Conservation (phyloP, 495 filamentous ascomycete species). For the Durotheca rogersii region DNA sequence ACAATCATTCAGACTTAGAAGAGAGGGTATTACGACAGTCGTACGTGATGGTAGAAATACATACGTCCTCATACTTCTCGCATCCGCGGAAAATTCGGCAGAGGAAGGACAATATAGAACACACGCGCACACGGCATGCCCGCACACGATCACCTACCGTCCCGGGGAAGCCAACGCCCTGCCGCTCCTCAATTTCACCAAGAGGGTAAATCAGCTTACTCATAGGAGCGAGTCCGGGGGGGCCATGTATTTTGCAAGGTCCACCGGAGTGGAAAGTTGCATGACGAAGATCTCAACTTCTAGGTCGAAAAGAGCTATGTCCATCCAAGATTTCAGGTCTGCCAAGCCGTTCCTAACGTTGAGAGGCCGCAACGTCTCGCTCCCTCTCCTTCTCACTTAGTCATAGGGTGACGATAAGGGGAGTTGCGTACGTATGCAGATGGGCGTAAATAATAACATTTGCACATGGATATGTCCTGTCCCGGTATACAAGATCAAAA, state of each 20-base stretch:
- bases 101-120: constrained; percentile 17
- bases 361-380: background rate
- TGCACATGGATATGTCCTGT: too few relatives aligned
- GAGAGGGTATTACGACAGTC: constrained; percentile 16
- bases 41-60: constrained; percentile 11
- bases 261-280: constrained; percentile 9
- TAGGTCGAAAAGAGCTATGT: constrained; percentile 17
- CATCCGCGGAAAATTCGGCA: constrained; percentile 5
- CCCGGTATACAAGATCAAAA: background rate
- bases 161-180: constrained; percentile 12
- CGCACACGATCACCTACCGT: constrained; percentile 24
- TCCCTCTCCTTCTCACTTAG: too few relatives aligned
- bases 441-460: too few relatives aligned
- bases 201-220: constrained; percentile 18
- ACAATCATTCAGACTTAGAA: constrained; percentile 11
- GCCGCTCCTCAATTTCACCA: constrained; percentile 15
- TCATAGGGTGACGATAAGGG: constrained; percentile 17
- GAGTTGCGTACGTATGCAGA: too few relatives aligned
- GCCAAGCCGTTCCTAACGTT: constrained; percentile 25
- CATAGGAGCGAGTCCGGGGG: background rate
- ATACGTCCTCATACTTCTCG: constrained; percentile 8
- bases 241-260: constrained; percentile 13
- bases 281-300: constrained; percentile 29
- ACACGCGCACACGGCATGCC: constrained; percentile 26
- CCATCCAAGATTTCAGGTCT: constrained; percentile 8